Percentiles rank a stretch among this genome's conserved stretches.
phyloP scores from a whole-genome alignment of 176 grass and related monocot genomes.

The Ananas comosus region DNA sequence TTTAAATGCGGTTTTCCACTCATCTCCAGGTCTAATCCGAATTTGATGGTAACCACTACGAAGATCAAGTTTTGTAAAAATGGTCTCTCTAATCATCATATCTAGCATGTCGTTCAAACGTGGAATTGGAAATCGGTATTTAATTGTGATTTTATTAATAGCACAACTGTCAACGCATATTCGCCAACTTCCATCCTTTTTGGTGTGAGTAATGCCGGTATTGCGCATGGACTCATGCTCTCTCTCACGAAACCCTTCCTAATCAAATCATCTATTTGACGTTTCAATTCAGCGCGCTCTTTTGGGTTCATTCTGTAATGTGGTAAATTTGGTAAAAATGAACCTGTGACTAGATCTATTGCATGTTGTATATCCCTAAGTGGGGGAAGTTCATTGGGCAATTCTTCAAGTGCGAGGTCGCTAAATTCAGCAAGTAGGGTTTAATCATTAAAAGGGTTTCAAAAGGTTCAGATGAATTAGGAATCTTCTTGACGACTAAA shows the following conservation, averaged over 20 bases:
- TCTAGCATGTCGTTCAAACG: constrained; percentile 8
- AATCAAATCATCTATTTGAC: constrained; percentile 1
- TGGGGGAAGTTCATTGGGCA: background rate
- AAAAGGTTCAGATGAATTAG: background rate
- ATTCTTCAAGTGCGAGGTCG: background rate
- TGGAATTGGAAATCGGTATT: background rate
- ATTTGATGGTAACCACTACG: constrained; percentile 11
- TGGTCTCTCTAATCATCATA: background rate
- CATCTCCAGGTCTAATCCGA: background rate
- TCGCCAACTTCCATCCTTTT: no score
- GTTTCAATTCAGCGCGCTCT: background rate
- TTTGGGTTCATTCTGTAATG: background rate
- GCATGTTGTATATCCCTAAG: constrained; percentile 7
- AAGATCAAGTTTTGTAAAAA: constrained; percentile 12
- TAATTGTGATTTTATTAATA: constrained; percentile 1
- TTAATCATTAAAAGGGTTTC: background rate
- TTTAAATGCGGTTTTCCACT: background rate
- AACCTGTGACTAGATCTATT: background rate
- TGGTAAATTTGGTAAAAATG: background rate
- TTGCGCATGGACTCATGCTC: constrained; percentile 7
- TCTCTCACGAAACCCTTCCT: constrained; percentile 9
- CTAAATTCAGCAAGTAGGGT: background rate
- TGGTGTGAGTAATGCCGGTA: background rate
- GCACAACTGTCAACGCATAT: background rate
- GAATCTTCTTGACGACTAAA: background rate